phyloP scores from a whole-genome alignment of 768 basidiomycete genomes.

The Calocybe cyanea region DNA sequence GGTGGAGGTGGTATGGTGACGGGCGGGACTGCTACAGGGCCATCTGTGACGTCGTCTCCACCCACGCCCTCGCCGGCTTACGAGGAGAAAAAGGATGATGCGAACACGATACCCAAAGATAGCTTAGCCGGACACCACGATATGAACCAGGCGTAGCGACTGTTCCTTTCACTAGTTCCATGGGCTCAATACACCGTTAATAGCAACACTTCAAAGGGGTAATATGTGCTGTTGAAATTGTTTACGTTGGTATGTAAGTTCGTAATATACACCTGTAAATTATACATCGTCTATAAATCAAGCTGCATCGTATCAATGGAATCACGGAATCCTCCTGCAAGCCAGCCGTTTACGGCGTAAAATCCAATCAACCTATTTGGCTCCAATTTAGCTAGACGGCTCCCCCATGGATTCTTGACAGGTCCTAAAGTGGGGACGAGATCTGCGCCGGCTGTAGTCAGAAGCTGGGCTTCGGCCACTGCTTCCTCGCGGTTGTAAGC shows the following conservation, averaged over 20 bases:
- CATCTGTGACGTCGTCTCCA: neutral
- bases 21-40: neutral
- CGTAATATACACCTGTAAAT: too few species aligned
- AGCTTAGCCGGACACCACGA: too few species aligned
- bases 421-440: slow-evolving; percentile 25
- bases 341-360: slow-evolving; percentile 32
- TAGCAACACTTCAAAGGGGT: too few species aligned
- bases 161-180: too few species aligned
- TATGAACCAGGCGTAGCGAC: too few species aligned
- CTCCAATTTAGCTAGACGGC: slow-evolving; percentile 22
- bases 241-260: too few species aligned
- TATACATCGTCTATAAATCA: too few species aligned
- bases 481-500: slow-evolving; percentile 30
- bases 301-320: too few species aligned
- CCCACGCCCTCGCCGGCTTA: slow-evolving; percentile 15
- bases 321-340: slow-evolving; percentile 28
- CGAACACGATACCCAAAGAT: too few species aligned
- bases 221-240: too few species aligned
- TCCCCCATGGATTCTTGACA: slow-evolving; percentile 29
- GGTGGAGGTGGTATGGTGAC: slow-evolving; percentile 5
- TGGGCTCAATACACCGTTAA: too few species aligned
- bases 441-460: slow-evolving; percentile 18
- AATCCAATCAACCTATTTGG: slow-evolving; percentile 29
- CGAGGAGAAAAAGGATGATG: too few species aligned
- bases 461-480: slow-evolving; percentile 21